A percentile compares a stretch with the other conserved stretches of the same genome.
These are phyloP conservation scores for Bryoglossum gracile DNA, from an alignment of 495 filamentous ascomycete genomes.

Conservation along the genomic window DNA sequence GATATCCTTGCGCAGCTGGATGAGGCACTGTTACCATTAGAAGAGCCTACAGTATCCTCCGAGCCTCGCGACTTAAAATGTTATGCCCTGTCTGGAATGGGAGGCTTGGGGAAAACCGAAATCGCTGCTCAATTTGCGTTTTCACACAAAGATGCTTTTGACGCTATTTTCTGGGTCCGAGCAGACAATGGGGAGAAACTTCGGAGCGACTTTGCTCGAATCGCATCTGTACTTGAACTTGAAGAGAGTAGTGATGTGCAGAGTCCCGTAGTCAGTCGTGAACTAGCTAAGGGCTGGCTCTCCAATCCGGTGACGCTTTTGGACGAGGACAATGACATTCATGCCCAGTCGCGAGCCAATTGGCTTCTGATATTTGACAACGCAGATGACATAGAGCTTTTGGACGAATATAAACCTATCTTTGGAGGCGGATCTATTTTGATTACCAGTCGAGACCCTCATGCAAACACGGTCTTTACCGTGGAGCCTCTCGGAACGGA, in stretches of 20 bases:
- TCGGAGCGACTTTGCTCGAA: not conserved
- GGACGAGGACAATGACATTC: not conserved
- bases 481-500: not conserved
- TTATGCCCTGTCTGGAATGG: not conserved
- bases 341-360: not conserved
- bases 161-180: not conserved
- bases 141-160: not conserved
- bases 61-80: too few species aligned
- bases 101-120: not conserved
- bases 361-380: constrained; percentile 39
- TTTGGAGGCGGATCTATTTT: constrained; percentile 28
- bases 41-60: not conserved
- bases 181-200: not conserved
- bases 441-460: constrained; percentile 31
- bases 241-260: not conserved
- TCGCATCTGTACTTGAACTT: not conserved
- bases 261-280: not conserved
- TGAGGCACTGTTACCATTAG: not conserved
- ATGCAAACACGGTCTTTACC: not conserved
- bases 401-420: constrained; percentile 31
- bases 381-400: constrained; percentile 27
- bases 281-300: not conserved
- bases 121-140: not conserved
- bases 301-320: not conserved
- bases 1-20: not conserved